A percentile compares a stretch with the other conserved stretches of the same genome.
These are phyloP conservation scores for Blepharisma undulans DNA, from an alignment of 169 alveolate genomes.

Conservation along the genomic window DNA sequence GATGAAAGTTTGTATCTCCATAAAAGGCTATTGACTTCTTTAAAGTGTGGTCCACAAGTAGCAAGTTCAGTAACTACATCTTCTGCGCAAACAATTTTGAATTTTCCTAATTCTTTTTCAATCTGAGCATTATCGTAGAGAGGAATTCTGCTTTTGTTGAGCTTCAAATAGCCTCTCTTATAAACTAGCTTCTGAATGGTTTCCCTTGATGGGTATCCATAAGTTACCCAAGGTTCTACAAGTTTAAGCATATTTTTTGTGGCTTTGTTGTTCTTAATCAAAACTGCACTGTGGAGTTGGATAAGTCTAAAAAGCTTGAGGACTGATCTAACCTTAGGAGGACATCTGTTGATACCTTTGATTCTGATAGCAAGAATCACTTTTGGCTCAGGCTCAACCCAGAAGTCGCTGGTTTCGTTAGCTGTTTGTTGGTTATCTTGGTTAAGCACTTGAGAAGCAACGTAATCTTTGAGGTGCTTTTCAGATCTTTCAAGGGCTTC, in stretches of 20 bases:
- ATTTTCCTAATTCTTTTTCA: conserved; percentile 85
- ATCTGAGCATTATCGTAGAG: conserved; percentile 88
- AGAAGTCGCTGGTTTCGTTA: conserved; percentile 78
- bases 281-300: conserved; percentile 98
- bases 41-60: conserved; percentile 99
- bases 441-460: background rate
- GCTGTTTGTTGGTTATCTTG: conserved; percentile 58
- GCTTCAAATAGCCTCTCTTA: conserved; percentile 97
- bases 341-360: conserved; percentile 96
- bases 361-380: conserved; percentile 94
- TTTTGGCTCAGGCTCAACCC: conserved; percentile 91
- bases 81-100: conserved; percentile 93
- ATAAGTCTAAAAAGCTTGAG: conserved; percentile 96
- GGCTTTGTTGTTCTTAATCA: conserved; percentile 97
- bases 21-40: conserved; percentile 97
- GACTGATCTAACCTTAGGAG: conserved; percentile 96
- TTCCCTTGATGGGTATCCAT: conserved; percentile 96
- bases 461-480: conserved; percentile 23
- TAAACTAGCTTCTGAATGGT: conserved; percentile 94
- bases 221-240: conserved; percentile 96
- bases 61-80: conserved; percentile 97
- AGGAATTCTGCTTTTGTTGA: conserved; percentile 91
- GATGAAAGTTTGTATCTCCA: conserved; percentile 99
- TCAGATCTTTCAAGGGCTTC: conserved; percentile 22
- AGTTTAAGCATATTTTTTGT: conserved; percentile 96